Conservation (phyloP, 345 rosid species). For the Trapa bicornis region DNA sequence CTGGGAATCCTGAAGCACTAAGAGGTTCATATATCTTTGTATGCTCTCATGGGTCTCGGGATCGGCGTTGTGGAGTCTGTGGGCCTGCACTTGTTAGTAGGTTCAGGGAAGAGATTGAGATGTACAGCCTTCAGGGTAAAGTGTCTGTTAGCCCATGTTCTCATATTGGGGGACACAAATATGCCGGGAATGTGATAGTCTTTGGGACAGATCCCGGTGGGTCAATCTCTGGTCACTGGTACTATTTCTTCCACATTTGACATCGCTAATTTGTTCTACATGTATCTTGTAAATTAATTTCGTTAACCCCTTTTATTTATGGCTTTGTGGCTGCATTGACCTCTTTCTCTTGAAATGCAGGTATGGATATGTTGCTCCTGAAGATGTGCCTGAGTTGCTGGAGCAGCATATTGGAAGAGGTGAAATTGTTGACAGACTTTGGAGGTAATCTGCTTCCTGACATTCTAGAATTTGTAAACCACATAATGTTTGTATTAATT, state of each 20-base stretch:
- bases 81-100: constrained; percentile 71
- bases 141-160: constrained; percentile 95
- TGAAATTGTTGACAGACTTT: constrained; percentile 59
- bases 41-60: constrained; percentile 87
- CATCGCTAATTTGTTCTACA: background rate
- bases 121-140: constrained; percentile 60
- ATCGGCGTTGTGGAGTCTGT: constrained; percentile 85
- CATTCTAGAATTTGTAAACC: background rate
- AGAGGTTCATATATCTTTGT: constrained; percentile 80
- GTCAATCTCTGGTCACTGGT: constrained; percentile 79
- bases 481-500: background rate
- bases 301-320: background rate
- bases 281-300: background rate
- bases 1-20: constrained; percentile 74
- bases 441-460: constrained; percentile 42
- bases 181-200: constrained; percentile 90
- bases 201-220: constrained; percentile 49
- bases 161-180: constrained; percentile 90
- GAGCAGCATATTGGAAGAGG: constrained; percentile 70
- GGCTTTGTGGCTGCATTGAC: background rate
- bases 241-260: constrained; percentile 13
- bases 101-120: constrained; percentile 81
- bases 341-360: constrained; percentile 20
- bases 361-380: constrained; percentile 85
- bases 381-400: constrained; percentile 51